These are phyloP conservation scores for Penicillium canariense DNA, from an alignment of 495 filamentous ascomycete species.

Conservation along the genomic window DNA sequence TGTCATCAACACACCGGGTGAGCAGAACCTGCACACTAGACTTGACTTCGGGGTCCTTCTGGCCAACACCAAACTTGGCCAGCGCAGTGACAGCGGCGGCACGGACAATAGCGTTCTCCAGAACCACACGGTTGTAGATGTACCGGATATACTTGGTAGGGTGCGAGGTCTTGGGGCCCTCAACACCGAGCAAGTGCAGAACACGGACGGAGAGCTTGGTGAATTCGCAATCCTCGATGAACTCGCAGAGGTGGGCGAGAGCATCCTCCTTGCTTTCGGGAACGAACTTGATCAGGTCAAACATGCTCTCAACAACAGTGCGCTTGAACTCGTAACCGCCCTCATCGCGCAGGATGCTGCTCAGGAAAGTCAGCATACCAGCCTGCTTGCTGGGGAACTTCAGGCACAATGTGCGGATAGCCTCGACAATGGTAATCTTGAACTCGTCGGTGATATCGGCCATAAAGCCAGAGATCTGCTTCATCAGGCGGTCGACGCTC, in stretches of 20 bases:
- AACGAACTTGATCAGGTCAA: conserved; percentile 98
- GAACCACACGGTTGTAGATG: conserved; percentile 97
- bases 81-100: conserved; percentile 94
- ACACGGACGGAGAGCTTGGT: conserved; percentile 96
- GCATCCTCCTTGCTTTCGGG: conserved; percentile 98
- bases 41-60: conserved; percentile 96
- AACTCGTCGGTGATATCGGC: conserved; percentile 98
- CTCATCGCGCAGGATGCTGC: conserved; percentile 91
- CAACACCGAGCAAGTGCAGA: conserved; percentile 85
- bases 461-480: conserved; percentile 97
- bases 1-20: conserved; percentile 91
- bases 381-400: conserved; percentile 99
- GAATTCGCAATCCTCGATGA: conserved; percentile 99
- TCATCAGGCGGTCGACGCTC: conserved; percentile 96
- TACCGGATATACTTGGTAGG: conserved; percentile 99
- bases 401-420: conserved; percentile 90
- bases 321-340: conserved; percentile 99
- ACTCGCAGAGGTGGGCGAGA: conserved; percentile 94
- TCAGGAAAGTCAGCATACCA: conserved; percentile 95
- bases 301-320: conserved; percentile 97
- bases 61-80: conserved; percentile 95
- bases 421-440: conserved; percentile 98
- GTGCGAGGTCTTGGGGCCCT: conserved; percentile 92
- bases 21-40: conserved; percentile 89
- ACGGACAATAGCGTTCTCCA: conserved; percentile 95